phyloP scores from a whole-genome alignment of 129 eudicot genomes.

The Chrysanthemum lavandulifolium region DNA sequence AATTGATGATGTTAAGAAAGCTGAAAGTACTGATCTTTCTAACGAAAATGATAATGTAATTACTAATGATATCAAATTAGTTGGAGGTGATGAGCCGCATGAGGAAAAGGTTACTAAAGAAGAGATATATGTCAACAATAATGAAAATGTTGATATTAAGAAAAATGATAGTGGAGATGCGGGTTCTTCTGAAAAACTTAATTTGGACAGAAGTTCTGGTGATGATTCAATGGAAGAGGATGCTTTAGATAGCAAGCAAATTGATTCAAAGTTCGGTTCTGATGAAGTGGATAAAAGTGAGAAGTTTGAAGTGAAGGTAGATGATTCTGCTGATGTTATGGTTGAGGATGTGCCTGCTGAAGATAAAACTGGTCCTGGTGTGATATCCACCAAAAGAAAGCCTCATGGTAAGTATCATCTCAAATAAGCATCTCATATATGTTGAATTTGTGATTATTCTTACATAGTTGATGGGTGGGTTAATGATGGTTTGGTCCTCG shows the following conservation, averaged over 20 bases:
- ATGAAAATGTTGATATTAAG: conserved; percentile 39
- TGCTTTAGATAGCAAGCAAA: conserved; percentile 55
- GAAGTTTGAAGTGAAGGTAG: conserved; percentile 45
- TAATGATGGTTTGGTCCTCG: no score
- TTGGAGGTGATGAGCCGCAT: conserved; percentile 52
- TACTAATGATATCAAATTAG: conserved; percentile 63
- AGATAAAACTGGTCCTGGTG: conserved; percentile 31
- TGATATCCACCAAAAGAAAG: conserved; percentile 55
- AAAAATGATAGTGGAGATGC: conserved; percentile 55
- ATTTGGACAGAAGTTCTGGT: conserved; percentile 66
- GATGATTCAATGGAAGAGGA: conserved; percentile 82
- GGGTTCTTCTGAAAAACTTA: conserved; percentile 55
- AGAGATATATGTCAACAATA: conserved; percentile 29
- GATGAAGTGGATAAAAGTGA: conserved; percentile 33
- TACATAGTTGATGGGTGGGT: background rate
- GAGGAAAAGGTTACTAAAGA: conserved; percentile 43
- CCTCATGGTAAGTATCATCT: conserved; percentile 44
- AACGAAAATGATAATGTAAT: conserved; percentile 42
- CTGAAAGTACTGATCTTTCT: conserved; percentile 29
- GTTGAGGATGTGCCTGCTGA: conserved; percentile 39
- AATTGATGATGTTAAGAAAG: conserved; percentile 34
- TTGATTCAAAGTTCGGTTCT: conserved; percentile 44
- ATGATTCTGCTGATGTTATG: conserved; percentile 37
- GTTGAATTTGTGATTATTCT: background rate
- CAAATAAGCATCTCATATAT: background rate